A percentile compares a stretch with the other conserved stretches of the same genome.
Evolutionary conservation across 148 eudicot genomes (phyloP).

Genomic region (Dianthus caryophyllus): DNA sequence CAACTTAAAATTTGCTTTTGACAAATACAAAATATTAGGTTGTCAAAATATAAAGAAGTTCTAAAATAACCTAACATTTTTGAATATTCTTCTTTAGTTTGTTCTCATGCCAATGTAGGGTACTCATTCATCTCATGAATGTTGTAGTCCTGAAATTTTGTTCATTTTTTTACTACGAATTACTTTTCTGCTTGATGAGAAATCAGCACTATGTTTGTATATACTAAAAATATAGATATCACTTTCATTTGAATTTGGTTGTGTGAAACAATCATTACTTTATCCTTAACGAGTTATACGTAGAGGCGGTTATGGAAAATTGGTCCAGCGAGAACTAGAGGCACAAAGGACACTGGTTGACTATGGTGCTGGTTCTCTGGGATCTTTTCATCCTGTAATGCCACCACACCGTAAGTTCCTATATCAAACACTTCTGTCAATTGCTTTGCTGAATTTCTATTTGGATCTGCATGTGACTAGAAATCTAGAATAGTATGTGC

Average conservation of each 20-base stretch:
- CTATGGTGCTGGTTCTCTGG: constrained; percentile 79
- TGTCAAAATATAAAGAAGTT: no score
- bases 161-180: neutral
- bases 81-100: no score
- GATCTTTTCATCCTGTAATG: constrained; percentile 65
- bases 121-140: neutral
- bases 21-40: no score
- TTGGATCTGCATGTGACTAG: neutral
- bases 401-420: constrained; percentile 59
- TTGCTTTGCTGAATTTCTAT: neutral
- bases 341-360: constrained; percentile 88
- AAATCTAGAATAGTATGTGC: neutral
- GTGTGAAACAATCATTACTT: neutral
- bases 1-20: no score
- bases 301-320: constrained; percentile 97
- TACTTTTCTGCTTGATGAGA: neutral
- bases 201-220: neutral
- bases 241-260: neutral
- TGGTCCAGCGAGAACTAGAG: constrained; percentile 91
- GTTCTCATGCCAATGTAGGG: neutral
- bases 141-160: neutral
- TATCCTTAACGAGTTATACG: constrained; percentile 67
- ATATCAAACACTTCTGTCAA: neutral
- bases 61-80: no score
- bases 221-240: neutral